Conservation (phyloP, 2,329 filamentous ascomycete species). For the Penicillium decumbens region DNA sequence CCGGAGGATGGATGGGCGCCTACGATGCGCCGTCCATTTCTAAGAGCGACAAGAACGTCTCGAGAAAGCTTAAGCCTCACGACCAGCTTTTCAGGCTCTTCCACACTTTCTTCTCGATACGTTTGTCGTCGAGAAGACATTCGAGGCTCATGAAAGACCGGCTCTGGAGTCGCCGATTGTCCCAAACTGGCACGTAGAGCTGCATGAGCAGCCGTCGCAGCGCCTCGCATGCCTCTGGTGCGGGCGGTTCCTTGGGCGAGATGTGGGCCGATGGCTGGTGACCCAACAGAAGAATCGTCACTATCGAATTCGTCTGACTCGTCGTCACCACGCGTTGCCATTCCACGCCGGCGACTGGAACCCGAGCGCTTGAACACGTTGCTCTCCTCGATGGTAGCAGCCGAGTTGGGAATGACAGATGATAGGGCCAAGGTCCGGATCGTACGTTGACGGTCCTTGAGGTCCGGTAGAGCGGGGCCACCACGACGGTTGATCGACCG, state of each 20-base stretch:
- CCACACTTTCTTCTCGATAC: conserved; percentile 71
- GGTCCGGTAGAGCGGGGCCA: conserved; percentile 87
- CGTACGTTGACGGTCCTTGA: conserved; percentile 89
- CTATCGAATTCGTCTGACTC: conserved; percentile 90
- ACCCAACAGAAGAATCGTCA: conserved; percentile 80
- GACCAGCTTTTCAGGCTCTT: conserved; percentile 64
- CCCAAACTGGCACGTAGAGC: conserved; percentile 70
- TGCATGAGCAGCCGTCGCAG: conserved; percentile 78
- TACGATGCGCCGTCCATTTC: conserved; percentile 19
- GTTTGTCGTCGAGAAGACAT: conserved; percentile 60
- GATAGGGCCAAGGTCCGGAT: conserved; percentile 90
- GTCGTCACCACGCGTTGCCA: conserved; percentile 56
- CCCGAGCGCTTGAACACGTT: conserved; percentile 76
- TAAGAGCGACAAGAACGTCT: conserved; percentile 54
- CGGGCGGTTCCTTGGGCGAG: conserved; percentile 68
- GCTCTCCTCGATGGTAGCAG: conserved; percentile 73
- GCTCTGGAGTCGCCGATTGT: conserved; percentile 86
- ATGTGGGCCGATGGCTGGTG: conserved; percentile 71
- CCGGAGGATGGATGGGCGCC: conserved; percentile 54
- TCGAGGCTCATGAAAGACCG: conserved; percentile 66
- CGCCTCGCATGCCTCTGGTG: conserved; percentile 82
- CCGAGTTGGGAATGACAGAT: conserved; percentile 84
- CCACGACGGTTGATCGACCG: conserved; percentile 89
- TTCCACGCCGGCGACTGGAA: conserved; percentile 57
- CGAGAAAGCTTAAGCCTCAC: conserved; percentile 71